Evolutionary conservation across 75 land plant genomes (phyloP).

Genomic region (Ceratopteris richardii): DNA sequence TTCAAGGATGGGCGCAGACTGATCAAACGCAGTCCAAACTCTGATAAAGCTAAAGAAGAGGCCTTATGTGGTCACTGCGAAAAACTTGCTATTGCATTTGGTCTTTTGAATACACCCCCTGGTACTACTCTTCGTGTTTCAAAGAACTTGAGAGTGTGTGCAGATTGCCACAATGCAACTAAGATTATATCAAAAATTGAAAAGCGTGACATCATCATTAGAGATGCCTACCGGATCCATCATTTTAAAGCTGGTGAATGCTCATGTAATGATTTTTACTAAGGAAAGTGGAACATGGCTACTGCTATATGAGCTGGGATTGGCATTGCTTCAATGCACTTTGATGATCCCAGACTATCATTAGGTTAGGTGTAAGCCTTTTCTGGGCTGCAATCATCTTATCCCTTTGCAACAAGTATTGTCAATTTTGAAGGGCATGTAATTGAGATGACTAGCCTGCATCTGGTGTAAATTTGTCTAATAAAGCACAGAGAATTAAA

Average conservation of each 20-base stretch:
- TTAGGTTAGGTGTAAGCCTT: too few species aligned
- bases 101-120: slow-evolving; percentile 1
- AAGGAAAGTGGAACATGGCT: too few species aligned
- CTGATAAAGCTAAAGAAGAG: slow-evolving; percentile 1
- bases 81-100: slow-evolving; percentile 3
- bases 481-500: too few species aligned
- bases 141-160: slow-evolving; percentile 1
- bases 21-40: neutral
- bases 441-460: too few species aligned
- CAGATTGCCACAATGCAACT: slow-evolving; percentile 4
- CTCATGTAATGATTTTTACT: slow-evolving; percentile 3
- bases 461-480: too few species aligned
- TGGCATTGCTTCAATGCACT: neutral
- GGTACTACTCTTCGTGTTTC: slow-evolving; percentile 1
- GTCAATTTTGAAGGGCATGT: too few species aligned
- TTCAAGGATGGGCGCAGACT: slow-evolving; percentile 4
- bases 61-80: slow-evolving; percentile 2
- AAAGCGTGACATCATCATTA: slow-evolving; percentile 1
- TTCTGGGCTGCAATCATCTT: too few species aligned
- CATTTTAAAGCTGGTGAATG: neutral
- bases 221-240: neutral
- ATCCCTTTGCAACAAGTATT: too few species aligned
- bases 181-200: slow-evolving; percentile 1
- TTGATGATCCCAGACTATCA: too few species aligned
- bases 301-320: neutral